Evolutionary conservation across 352 stramenopile species (phyloP).

Genomic region (Ochromonadaceae sp.): DNA sequence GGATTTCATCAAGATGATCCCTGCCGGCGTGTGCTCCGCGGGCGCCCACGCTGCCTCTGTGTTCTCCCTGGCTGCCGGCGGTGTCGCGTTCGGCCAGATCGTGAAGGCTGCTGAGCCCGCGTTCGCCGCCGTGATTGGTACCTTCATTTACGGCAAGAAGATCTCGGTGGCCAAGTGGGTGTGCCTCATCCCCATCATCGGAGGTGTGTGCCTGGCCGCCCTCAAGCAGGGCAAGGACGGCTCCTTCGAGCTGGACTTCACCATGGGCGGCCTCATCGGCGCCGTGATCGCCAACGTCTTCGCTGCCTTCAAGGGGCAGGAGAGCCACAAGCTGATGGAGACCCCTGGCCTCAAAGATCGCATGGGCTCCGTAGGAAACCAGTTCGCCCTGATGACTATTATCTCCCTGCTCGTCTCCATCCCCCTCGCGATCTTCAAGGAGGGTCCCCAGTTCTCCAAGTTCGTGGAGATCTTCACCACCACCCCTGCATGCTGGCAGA

Average conservation of each 20-base stretch:
- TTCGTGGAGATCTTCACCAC: conserved; percentile 47
- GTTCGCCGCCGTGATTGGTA: conserved; percentile 50
- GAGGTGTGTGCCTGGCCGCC: conserved; percentile 47
- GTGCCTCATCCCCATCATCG: conserved; percentile 55
- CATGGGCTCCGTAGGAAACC: conserved; percentile 51
- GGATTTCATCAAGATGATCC: conserved; percentile 53
- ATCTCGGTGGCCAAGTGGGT: conserved; percentile 56
- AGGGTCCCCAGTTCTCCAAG: conserved; percentile 37
- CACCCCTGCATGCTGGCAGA: conserved; percentile 39
- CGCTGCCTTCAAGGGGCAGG: conserved; percentile 54
- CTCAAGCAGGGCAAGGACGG: conserved; percentile 34
- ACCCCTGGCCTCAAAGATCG: conserved; percentile 50
- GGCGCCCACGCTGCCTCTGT: conserved; percentile 49
- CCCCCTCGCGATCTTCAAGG: conserved; percentile 39
- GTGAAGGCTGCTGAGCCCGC: conserved; percentile 55
- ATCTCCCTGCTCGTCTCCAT: conserved; percentile 49
- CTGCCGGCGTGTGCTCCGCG: conserved; percentile 48
- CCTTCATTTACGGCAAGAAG: conserved; percentile 51
- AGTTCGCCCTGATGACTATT: conserved; percentile 52
- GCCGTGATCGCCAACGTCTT: conserved; percentile 56
- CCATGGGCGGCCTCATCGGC: conserved; percentile 41
- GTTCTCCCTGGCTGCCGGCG: conserved; percentile 47
- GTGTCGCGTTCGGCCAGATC: conserved; percentile 54
- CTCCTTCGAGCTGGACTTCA: conserved; percentile 46
- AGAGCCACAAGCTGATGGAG: conserved; percentile 62